phyloP scores from a whole-genome alignment of 2,329 filamentous ascomycete species.

The Blastomyces parvus region DNA sequence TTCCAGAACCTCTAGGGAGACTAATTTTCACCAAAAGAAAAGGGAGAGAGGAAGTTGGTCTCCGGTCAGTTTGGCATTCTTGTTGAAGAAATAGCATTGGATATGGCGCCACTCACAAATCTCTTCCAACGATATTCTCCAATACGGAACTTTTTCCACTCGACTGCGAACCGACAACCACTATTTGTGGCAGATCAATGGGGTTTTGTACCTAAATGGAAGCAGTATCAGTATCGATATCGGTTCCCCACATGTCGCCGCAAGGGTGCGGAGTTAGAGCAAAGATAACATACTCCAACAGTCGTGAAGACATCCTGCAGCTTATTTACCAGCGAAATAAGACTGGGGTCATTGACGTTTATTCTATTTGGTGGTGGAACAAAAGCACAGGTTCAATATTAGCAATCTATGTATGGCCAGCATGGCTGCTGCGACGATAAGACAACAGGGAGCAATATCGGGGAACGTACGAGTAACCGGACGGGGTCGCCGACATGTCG shows the following conservation, averaged over 20 bases:
- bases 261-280: neutral
- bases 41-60: constrained; percentile 13
- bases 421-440: constrained; percentile 11
- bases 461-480: constrained; percentile 37
- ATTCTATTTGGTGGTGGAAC: constrained; percentile 40
- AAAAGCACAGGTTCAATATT: constrained; percentile 1
- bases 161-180: constrained; percentile 94
- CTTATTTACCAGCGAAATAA: constrained; percentile 89
- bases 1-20: constrained; percentile 91
- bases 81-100: neutral
- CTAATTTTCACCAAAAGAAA: constrained; percentile 39
- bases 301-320: constrained; percentile 98
- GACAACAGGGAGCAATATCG: constrained; percentile 16
- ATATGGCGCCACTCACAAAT: constrained; percentile 63
- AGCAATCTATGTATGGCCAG: constrained; percentile 13
- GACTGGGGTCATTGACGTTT: constrained; percentile 60
- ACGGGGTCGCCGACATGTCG: constrained; percentile 36
- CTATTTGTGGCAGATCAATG: constrained; percentile 97
- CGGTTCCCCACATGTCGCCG: neutral
- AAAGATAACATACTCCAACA: constrained; percentile 58
- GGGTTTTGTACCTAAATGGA: constrained; percentile 76
- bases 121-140: constrained; percentile 96
- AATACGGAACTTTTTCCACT: constrained; percentile 98
- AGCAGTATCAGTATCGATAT: neutral
- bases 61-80: constrained; percentile 7